A percentile compares a stretch with the other conserved stretches of the same genome.
Evolutionary conservation across 225 moss, liverwort and hornwort genomes (phyloP).

Genomic region (Straminergon stramineum): DNA sequence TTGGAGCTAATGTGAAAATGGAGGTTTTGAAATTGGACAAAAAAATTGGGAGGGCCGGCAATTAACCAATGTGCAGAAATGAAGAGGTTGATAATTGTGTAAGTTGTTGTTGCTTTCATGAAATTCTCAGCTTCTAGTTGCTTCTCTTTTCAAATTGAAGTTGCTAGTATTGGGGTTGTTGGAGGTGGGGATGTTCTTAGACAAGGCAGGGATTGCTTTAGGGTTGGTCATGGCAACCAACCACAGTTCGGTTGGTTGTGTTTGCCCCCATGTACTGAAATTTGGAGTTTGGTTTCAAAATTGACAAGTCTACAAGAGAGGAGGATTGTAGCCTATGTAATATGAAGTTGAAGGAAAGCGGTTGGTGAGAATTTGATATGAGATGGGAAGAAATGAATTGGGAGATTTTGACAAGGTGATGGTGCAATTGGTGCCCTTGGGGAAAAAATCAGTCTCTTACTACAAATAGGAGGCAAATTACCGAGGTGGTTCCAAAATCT

Average conservation of each 20-base stretch:
- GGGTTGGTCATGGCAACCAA: neutral
- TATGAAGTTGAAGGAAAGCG: neutral
- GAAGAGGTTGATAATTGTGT: no score
- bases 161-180: accelerated
- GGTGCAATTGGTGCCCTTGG: accelerated
- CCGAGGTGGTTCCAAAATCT: accelerated
- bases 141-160: neutral
- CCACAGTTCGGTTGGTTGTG: accelerated
- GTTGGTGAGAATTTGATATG: neutral
- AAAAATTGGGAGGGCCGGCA: neutral
- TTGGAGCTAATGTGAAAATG: neutral
- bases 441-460: no score
- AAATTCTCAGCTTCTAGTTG: accelerated
- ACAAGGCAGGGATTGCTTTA: accelerated
- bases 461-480: neutral
- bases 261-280: accelerated
- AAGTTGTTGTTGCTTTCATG: accelerated
- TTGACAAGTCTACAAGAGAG: accelerated
- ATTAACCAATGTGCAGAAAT: neutral
- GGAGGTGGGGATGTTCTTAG: neutral
- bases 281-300: neutral
- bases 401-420: neutral
- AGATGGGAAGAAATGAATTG: accelerated
- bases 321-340: neutral
- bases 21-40: no score